phyloP scores from a whole-genome alignment of 208 protist genomes.

The Acanthamoeba culbertsoni region DNA sequence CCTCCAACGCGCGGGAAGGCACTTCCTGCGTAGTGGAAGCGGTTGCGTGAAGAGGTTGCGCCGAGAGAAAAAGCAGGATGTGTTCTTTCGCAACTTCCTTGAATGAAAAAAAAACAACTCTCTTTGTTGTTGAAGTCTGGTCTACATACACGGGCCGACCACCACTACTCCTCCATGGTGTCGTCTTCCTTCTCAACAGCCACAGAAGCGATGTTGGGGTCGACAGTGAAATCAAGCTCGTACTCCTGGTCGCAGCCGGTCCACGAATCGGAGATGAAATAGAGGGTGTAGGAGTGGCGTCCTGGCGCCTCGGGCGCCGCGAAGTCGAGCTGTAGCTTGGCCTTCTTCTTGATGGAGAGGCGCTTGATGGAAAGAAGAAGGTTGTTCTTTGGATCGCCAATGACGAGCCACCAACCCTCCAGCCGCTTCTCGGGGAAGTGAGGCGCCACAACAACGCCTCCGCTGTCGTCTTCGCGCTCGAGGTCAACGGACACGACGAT shows the following conservation, averaged over 20 bases:
- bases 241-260: conserved; percentile 89
- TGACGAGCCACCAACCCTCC: conserved; percentile 92
- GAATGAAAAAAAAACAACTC: no score
- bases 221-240: conserved; percentile 54
- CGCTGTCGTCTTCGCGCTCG: conserved; percentile 53
- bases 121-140: no score
- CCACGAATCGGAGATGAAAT: conserved; percentile 92
- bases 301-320: conserved; percentile 79
- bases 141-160: no score
- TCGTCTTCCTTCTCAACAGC: background rate
- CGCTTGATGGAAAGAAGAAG: conserved; percentile 84
- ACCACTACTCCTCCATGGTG: background rate
- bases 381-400: conserved; percentile 86
- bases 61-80: no score
- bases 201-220: background rate
- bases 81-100: no score
- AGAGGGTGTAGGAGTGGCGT: conserved; percentile 81
- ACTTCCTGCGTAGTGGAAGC: no score
- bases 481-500: background rate
- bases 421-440: conserved; percentile 78
- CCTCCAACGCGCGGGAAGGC: no score
- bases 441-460: conserved; percentile 16
- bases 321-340: conserved; percentile 86
- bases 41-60: no score
- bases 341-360: conserved; percentile 77